phyloP scores from a whole-genome alignment of 2,329 filamentous ascomycete genomes.

The Camptophora hylomeconis region DNA sequence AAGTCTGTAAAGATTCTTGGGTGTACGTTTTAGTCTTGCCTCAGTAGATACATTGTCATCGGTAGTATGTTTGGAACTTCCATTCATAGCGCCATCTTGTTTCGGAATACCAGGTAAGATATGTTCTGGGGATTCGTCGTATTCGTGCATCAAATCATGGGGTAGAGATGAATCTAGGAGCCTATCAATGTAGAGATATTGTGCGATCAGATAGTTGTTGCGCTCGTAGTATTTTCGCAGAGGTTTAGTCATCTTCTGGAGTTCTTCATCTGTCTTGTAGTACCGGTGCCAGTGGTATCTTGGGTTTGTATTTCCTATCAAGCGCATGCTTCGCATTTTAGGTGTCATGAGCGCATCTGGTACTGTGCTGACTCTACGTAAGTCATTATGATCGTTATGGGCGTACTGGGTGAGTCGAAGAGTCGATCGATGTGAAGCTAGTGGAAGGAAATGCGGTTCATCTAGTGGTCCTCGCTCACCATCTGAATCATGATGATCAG shows the following conservation, averaged over 20 bases:
- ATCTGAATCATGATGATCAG: no score
- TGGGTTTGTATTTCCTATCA: conserved; percentile 82
- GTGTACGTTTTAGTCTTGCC: conserved; percentile 58
- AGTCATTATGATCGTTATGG: conserved; percentile 11
- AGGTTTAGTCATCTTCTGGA: conserved; percentile 58
- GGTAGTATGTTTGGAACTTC: no score
- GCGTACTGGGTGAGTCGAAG: not conserved
- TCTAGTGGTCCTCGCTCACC: conserved; percentile 9
- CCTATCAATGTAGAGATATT: conserved; percentile 87
- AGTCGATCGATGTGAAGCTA: not conserved
- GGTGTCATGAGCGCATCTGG: conserved; percentile 18
- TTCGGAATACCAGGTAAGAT: conserved; percentile 60
- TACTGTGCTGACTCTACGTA: conserved; percentile 12
- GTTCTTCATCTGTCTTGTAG: conserved; percentile 66
- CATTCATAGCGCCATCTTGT: no score
- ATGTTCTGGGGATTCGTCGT: conserved; percentile 51
- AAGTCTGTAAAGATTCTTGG: conserved; percentile 71
- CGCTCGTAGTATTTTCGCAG: conserved; percentile 77
- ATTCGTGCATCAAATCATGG: conserved; percentile 82
- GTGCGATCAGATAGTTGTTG: conserved; percentile 75
- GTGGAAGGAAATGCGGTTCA: not conserved
- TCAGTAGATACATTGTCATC: conserved; percentile 1
- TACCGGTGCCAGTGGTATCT: conserved; percentile 76
- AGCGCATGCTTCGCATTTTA: conserved; percentile 48
- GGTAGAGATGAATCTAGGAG: conserved; percentile 86